Conservation (phyloP, 2,329 filamentous ascomycete genomes). For the Microsporum canis region DNA sequence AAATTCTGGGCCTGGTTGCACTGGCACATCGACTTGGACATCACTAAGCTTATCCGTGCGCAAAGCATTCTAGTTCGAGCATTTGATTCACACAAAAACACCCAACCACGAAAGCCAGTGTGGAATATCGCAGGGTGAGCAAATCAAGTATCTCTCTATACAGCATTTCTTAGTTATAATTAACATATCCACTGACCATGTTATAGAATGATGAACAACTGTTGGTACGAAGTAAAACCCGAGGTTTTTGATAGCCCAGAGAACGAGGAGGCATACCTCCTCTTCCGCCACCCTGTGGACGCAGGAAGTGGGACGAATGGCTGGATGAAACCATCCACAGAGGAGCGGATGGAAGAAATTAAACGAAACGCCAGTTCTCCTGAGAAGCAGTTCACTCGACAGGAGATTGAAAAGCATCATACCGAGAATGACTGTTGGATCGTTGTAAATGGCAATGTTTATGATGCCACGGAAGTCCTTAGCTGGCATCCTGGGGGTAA, state of each 20-base stretch:
- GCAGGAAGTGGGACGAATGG: slow-evolving; percentile 35
- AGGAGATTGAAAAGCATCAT: slow-evolving; percentile 44
- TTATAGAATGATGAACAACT: slow-evolving; percentile 44
- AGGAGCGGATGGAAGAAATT: slow-evolving; percentile 35
- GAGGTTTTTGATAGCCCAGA: slow-evolving; percentile 28
- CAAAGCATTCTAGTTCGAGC: slow-evolving; percentile 37
- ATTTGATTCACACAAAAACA: slow-evolving; percentile 42
- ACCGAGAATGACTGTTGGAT: slow-evolving; percentile 43
- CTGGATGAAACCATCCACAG: slow-evolving; percentile 42
- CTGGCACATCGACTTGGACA: slow-evolving; percentile 42
- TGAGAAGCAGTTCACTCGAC: slow-evolving; percentile 41
- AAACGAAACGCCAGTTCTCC: slow-evolving; percentile 37
- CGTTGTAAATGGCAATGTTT: slow-evolving; percentile 43
- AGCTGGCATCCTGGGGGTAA: slow-evolving; percentile 42
- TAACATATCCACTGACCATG: background rate
- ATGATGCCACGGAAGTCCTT: slow-evolving; percentile 40
- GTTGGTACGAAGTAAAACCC: slow-evolving; percentile 38
- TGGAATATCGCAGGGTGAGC: slow-evolving; percentile 40
- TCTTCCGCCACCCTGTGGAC: slow-evolving; percentile 40
- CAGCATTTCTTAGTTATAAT: background rate
- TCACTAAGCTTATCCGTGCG: slow-evolving; percentile 34
- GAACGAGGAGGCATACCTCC: slow-evolving; percentile 23
- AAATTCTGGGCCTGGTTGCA: slow-evolving; percentile 47
- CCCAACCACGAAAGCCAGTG: slow-evolving; percentile 35
- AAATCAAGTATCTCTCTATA: background rate